phyloP scores from a whole-genome alignment of 495 filamentous ascomycete species.

The Xylaria telfairii region DNA sequence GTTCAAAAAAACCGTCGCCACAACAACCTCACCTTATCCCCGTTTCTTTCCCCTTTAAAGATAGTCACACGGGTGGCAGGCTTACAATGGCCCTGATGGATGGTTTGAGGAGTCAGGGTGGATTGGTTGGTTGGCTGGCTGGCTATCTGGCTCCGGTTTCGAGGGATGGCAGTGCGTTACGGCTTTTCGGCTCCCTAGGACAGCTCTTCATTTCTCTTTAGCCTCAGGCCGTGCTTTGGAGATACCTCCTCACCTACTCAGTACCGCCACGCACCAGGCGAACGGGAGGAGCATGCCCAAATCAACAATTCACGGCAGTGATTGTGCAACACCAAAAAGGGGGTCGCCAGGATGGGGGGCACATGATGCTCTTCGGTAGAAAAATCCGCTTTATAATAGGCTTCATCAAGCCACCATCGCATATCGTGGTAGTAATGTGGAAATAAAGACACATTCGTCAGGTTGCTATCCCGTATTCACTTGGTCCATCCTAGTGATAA shows the following conservation, averaged over 20 bases:
- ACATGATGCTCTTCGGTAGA: constrained; percentile 13
- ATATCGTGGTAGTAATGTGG: constrained; percentile 14
- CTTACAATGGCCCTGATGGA: constrained; percentile 26
- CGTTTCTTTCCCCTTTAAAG: constrained; percentile 18
- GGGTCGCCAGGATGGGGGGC: not conserved
- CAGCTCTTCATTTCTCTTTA: constrained; percentile 56
- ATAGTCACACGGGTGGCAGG: constrained; percentile 28
- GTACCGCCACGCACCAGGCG: not conserved
- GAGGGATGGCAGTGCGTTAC: constrained; percentile 27
- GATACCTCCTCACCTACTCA: constrained; percentile 6
- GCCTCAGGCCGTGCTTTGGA: constrained; percentile 16
- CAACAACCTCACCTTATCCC: constrained; percentile 9
- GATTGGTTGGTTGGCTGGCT: constrained; percentile 25
- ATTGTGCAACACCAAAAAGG: constrained; percentile 11
- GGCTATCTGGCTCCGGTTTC: constrained; percentile 26
- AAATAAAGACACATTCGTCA: constrained; percentile 29
- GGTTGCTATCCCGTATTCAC: constrained; percentile 27
- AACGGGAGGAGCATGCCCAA: not conserved
- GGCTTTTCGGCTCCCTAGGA: constrained; percentile 36
- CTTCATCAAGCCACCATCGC: constrained; percentile 9
- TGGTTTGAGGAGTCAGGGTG: constrained; percentile 28
- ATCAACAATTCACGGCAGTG: not conserved
- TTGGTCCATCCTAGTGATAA: not conserved
- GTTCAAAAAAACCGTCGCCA: constrained; percentile 17
- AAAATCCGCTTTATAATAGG: constrained; percentile 12